Evolutionary conservation across 139 green algal species (phyloP).

Genomic region (Mesostigma viride): DNA sequence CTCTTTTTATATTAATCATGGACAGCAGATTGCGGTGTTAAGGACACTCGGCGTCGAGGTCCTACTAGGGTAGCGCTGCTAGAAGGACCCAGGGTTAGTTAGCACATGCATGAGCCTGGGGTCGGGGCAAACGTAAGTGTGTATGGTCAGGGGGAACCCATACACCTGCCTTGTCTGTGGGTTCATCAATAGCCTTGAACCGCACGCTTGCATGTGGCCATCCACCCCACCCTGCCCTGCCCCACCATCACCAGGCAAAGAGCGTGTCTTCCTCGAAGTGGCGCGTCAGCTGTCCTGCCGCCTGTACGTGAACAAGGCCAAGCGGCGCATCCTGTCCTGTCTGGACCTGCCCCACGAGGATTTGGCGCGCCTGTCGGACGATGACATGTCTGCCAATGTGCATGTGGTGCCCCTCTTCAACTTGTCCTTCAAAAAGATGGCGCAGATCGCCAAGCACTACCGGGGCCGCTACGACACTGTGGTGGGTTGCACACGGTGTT

Average conservation of each 20-base stretch:
- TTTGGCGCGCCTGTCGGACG: neutral
- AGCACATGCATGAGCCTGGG: too few relatives aligned
- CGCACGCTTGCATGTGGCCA: too few relatives aligned
- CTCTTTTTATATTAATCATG: too few relatives aligned
- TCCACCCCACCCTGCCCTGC: neutral
- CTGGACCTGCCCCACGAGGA: slow-evolving; percentile 14
- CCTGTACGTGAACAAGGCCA: slow-evolving; percentile 59
- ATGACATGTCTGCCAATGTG: slow-evolving; percentile 61
- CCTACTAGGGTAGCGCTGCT: too few relatives aligned
- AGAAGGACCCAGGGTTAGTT: too few relatives aligned
- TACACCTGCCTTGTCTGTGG: too few relatives aligned
- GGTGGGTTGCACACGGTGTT: too few relatives aligned
- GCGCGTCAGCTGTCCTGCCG: slow-evolving; percentile 51
- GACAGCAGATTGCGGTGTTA: too few relatives aligned
- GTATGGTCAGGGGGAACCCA: too few relatives aligned
- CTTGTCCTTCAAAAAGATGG: slow-evolving; percentile 61
- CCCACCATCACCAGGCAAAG: slow-evolving; percentile 27
- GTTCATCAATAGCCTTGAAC: too few relatives aligned
- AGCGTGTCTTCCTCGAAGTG: slow-evolving; percentile 75
- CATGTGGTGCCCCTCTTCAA: slow-evolving; percentile 61
- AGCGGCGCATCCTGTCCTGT: slow-evolving; percentile 40
- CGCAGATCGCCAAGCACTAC: slow-evolving; percentile 37
- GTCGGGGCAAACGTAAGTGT: too few relatives aligned
- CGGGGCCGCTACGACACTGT: slow-evolving; percentile 27
- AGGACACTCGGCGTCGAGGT: too few relatives aligned